Evolutionary conservation across 208 protist species (phyloP), one percentile per base, ranked within the genome.

Genomic region (Trypanosoma avium): DNA sequence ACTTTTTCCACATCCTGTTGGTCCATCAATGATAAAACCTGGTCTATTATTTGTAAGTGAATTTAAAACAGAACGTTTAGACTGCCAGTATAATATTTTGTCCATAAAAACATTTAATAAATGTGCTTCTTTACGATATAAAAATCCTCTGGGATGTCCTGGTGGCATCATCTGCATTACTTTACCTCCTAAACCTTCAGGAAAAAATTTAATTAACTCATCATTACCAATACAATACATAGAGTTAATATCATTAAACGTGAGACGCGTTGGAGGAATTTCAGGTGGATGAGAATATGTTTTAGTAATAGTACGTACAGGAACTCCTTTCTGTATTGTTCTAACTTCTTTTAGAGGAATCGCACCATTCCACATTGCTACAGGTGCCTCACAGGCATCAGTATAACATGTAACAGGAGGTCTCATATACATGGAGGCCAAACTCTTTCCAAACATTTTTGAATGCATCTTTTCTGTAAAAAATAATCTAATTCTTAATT

Each of bases 141-240:
- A 68, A 65, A 97, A 97, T 1, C 92, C 88, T 40, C 92, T 81
- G 5, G 92, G 92, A 62, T 97, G 92, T 0, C 86, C 77, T 13
- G 92, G 92, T 0, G 89, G 87, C 88, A 97, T 95, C 62, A 91
- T 61, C 73, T 97, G 88, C 85, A 92, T 88, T 26, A 97, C 82
- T 60, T 93, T 92, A 2, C 92, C 92, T 13, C 88, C 87, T 5
- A 97, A 70, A 9, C 92, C 92, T 64, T 97, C 88, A 17, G 88
- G 92, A 57, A 93, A 97, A 61, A 81, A 88, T 45, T 67, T 64
- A 7, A 89, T 77, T 19, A 97, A 75, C 45, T 95, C 87, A 55
- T 93, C 87, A 61, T 97, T 94, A 21, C 87, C 84, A 36, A 97
- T 78, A 66, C 92, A 95, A 64, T 97, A 97, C 81, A 97, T 90